Evolutionary conservation across 2,329 filamentous ascomycete genomes (phyloP), one percentile per base, ranked within the genome.

Genomic region (Ophiostoma pallidulum): DNA sequence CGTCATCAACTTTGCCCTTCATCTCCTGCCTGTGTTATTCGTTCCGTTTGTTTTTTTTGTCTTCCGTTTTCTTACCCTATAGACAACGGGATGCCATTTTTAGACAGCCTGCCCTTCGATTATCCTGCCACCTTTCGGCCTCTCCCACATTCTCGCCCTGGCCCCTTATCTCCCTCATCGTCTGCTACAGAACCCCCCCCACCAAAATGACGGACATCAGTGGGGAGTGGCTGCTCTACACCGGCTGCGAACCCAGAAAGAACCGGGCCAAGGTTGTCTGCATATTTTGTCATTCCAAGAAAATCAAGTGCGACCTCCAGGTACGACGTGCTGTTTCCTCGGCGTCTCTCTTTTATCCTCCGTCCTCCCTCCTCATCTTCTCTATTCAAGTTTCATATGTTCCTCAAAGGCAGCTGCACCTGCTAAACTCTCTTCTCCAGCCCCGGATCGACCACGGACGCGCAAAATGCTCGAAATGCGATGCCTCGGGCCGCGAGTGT

Each of bases 181-280:
- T n/a, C n/a, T n/a, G n/a, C 16, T 3, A 10, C 26, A 2, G n/a
- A 32, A 10, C n/a, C 16, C 8, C 26, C 26, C 28, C 10, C 39
- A 4, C 32, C 22, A 18, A 12, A 9, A 45, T 45, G 43, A 45
- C 24, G 13, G 43, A 45, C n/a, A 40, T 45, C 43, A 38, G 14
- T 18, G 31, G 43, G 35, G 43, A 45, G 26, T 45, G 43, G 43
- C 43, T 45, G 35, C 43, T 45, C 26, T 45, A 45, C 36, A 45
- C 43, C 12, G 43, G 43, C 26, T 45, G 43, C 36, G 43, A 45
- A 36, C 35, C 43, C 24, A 45, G 39, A 19, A 38, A 38, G 10
- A 38, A 38, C 28, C 43, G 43, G 4, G 43, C 43, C 28, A 45
- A 45, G 36, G 24, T 45, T 12, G 43, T 39, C 18, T 45, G 43